Conservation (phyloP, 495 filamentous ascomycete species). For the Xylaria cubensis region DNA sequence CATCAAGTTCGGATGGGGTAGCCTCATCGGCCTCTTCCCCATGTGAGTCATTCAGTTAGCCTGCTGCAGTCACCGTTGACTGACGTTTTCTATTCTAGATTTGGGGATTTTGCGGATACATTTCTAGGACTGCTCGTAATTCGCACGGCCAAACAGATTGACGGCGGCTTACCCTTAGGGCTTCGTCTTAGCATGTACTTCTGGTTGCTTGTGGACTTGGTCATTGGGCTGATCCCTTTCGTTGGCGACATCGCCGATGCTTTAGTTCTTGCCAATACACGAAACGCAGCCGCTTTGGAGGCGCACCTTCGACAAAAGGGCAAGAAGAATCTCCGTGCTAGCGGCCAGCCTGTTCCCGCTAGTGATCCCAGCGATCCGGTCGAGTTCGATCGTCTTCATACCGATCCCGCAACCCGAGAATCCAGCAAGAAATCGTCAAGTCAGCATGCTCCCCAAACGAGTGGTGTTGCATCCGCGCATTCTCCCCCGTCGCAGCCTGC, state of each 20-base stretch:
- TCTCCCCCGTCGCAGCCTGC: constrained; percentile 31
- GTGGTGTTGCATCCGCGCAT: constrained; percentile 31
- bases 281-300: constrained; percentile 79
- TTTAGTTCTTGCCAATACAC: constrained; percentile 69
- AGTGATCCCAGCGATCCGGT: constrained; percentile 51
- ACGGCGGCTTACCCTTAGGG: constrained; percentile 68
- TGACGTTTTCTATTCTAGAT: constrained; percentile 47
- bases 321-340: constrained; percentile 48
- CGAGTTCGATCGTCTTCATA: constrained; percentile 47
- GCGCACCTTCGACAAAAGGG: constrained; percentile 68
- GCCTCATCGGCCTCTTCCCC: constrained; percentile 81
- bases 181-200: constrained; percentile 72
- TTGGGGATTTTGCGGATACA: constrained; percentile 78
- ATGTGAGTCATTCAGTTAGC: constrained; percentile 58
- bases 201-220: constrained; percentile 79
- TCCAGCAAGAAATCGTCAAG: constrained; percentile 21
- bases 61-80: not conserved
- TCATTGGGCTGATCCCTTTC: constrained; percentile 83
- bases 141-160: constrained; percentile 67
- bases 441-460: constrained; percentile 30
- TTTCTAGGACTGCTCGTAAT: constrained; percentile 74
- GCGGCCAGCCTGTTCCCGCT: constrained; percentile 39
- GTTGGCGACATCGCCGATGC: constrained; percentile 82
- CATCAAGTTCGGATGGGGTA: constrained; percentile 81
- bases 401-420: constrained; percentile 28